Evolutionary conservation across 352 stramenopile genomes (phyloP).

Genomic region (Globisporangium mamillatum): DNA sequence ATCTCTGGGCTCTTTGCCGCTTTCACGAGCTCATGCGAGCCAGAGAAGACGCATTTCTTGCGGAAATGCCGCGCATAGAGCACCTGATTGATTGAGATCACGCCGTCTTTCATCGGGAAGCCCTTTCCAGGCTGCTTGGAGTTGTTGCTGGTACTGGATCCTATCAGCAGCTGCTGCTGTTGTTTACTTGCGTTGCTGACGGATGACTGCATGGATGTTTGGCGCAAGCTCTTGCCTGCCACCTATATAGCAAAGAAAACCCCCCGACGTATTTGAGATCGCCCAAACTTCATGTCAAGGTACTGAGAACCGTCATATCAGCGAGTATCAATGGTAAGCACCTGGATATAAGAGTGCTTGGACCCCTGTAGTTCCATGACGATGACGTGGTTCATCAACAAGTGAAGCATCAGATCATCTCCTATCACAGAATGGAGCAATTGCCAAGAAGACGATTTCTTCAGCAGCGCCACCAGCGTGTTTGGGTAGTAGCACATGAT

Average conservation of each 20-base stretch:
- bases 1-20: slow-evolving; percentile 27
- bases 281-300: background rate
- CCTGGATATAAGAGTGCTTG: slow-evolving; percentile 52
- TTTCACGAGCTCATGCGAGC: slow-evolving; percentile 32
- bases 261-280: background rate
- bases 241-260: slow-evolving; percentile 23
- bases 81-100: slow-evolving; percentile 56
- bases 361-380: slow-evolving; percentile 35
- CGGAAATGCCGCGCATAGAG: slow-evolving; percentile 53
- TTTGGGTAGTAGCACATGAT: slow-evolving; percentile 78
- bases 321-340: slow-evolving; percentile 9
- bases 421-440: slow-evolving; percentile 53
- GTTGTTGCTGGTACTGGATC: background rate
- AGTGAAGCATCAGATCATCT: slow-evolving; percentile 61
- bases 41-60: slow-evolving; percentile 34
- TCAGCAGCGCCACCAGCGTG: slow-evolving; percentile 57
- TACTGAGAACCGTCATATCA: background rate
- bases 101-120: slow-evolving; percentile 1
- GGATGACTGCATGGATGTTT: slow-evolving; percentile 9
- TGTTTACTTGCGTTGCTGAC: background rate
- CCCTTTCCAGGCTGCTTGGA: background rate
- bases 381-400: slow-evolving; percentile 65
- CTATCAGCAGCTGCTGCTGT: background rate
- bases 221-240: slow-evolving; percentile 49
- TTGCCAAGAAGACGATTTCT: slow-evolving; percentile 46